These are phyloP conservation scores for Monilinia vaccinii-corymbosi DNA, from an alignment of 2,329 filamentous ascomycete species.

Conservation along the genomic window DNA sequence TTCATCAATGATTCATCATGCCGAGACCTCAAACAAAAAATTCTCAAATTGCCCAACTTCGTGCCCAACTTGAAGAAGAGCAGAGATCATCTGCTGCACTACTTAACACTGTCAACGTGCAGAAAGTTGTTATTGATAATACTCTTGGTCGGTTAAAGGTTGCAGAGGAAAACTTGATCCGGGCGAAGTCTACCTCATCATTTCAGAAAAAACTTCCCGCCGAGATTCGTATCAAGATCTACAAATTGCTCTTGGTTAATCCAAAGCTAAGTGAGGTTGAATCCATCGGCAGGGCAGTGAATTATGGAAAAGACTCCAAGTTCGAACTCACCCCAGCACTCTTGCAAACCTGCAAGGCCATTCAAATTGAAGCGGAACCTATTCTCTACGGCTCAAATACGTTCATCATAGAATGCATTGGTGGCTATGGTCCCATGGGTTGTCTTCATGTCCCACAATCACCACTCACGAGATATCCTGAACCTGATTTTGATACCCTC, in stretches of 20 bases:
- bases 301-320: not conserved
- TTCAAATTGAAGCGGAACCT: slow-evolving; percentile 7
- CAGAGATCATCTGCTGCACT: not conserved
- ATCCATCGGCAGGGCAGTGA: not conserved
- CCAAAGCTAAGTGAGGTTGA: not conserved
- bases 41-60: slow-evolving; percentile 1
- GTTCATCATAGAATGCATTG: slow-evolving; percentile 10
- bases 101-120: not conserved
- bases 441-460: slow-evolving; percentile 2
- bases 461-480: slow-evolving; percentile 2
- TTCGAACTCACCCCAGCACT: slow-evolving; percentile 7
- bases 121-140: not conserved
- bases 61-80: slow-evolving; percentile 4
- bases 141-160: not conserved
- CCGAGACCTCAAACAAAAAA: not conserved
- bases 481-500: not conserved
- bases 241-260: slow-evolving; percentile 8
- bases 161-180: not conserved
- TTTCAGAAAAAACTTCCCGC: slow-evolving; percentile 7
- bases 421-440: not conserved
- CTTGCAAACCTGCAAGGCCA: slow-evolving; percentile 4
- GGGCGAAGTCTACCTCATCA: not conserved
- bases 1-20: not conserved
- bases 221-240: slow-evolving; percentile 10
- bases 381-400: slow-evolving; percentile 11